phyloP scores from a whole-genome alignment of 2,329 filamentous ascomycete genomes.

The Fusarium tricinctum region DNA sequence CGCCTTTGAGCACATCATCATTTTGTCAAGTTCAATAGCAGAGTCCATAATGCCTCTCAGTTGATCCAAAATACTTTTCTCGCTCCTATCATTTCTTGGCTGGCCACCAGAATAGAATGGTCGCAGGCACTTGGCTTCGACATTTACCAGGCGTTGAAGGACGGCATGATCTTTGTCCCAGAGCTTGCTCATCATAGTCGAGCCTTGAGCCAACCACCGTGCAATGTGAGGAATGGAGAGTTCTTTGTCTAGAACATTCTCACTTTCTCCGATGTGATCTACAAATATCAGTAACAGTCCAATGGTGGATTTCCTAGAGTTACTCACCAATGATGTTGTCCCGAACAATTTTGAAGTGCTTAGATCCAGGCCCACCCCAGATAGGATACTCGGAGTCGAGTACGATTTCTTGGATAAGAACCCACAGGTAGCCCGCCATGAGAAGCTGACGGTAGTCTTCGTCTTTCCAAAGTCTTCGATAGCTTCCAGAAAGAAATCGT shows the following conservation, averaged over 20 bases:
- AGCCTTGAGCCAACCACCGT: slow-evolving; percentile 27
- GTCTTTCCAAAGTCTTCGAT: fast-evolving
- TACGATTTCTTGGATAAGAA: fast-evolving
- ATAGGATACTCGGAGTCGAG: not conserved
- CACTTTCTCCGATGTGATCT: not conserved
- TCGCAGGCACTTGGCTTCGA: not conserved
- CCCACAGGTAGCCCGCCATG: slow-evolving; percentile 23
- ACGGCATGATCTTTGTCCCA: not conserved
- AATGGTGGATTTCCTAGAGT: fast-evolving
- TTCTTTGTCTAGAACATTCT: fast-evolving
- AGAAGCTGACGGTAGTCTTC: not conserved
- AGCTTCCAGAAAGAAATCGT: fast-evolving
- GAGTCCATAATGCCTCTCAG: not conserved
- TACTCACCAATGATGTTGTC: slow-evolving; percentile 1
- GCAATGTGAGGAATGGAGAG: not conserved
- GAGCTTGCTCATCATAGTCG: not conserved
- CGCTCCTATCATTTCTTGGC: fast-evolving
- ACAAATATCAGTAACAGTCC: not conserved
- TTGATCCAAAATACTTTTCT: not conserved
- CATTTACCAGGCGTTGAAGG: fast-evolving
- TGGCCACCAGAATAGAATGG: not conserved
- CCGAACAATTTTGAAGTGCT: fast-evolving
- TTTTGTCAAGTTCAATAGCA: slow-evolving; percentile 26
- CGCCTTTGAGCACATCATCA: slow-evolving; percentile 28
- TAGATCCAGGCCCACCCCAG: not conserved